These are phyloP conservation scores for Phytopythium montanum DNA, from an alignment of 352 stramenopile species.

Conservation along the genomic window DNA sequence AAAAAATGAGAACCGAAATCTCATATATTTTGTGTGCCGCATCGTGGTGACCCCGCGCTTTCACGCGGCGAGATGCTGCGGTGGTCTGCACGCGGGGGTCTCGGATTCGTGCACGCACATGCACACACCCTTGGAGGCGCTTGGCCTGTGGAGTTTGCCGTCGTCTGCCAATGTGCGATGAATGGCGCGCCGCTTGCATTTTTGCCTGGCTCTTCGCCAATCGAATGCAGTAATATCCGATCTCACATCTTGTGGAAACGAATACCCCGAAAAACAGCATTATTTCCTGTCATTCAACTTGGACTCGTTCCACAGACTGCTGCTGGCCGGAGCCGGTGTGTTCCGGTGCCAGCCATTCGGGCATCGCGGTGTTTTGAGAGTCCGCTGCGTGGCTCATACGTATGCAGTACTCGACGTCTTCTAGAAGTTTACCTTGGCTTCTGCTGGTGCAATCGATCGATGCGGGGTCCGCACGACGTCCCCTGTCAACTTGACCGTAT, in stretches of 20 bases:
- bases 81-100: too few relatives aligned
- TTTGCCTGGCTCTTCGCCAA: background rate
- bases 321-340: background rate
- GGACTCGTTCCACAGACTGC: background rate
- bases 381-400: background rate
- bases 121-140: too few relatives aligned
- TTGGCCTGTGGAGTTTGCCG: too few relatives aligned
- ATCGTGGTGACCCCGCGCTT: background rate
- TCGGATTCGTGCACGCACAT: too few relatives aligned
- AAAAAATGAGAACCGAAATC: background rate
- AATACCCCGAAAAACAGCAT: background rate
- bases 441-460: too few relatives aligned
- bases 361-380: background rate
- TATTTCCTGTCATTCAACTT: background rate
- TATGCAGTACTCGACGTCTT: background rate
- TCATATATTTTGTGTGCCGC: slow-evolving; percentile 1
- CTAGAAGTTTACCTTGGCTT: background rate
- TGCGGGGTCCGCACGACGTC: too few relatives aligned
- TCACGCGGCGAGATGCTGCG: background rate
- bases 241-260: background rate
- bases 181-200: background rate
- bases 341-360: background rate
- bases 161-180: too few relatives aligned
- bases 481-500: too few relatives aligned
- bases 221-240: too few relatives aligned